phyloP scores from a whole-genome alignment of 164 flowering plant genomes.

The Cinnamomum chago region DNA sequence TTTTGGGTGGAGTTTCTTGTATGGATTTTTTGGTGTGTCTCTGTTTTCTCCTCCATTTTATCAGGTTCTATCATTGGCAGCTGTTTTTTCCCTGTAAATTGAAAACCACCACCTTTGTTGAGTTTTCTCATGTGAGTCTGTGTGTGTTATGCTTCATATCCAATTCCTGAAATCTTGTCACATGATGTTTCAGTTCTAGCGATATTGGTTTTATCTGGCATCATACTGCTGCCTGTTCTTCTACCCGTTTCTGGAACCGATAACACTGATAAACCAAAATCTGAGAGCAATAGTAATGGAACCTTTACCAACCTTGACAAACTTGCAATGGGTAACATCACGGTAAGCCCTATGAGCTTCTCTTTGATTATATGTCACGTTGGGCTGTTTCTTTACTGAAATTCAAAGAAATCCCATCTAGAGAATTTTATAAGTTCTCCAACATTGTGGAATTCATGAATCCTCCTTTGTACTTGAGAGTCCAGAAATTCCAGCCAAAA shows the following conservation, averaged over 20 bases:
- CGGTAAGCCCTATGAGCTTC: slow-evolving; percentile 32
- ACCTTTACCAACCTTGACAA: slow-evolving; percentile 66
- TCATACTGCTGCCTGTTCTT: slow-evolving; percentile 72
- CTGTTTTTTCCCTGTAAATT: background rate
- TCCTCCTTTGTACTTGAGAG: no score
- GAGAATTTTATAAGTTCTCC: background rate
- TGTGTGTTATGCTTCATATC: background rate
- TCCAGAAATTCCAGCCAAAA: no score
- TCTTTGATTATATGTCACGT: background rate
- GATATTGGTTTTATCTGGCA: slow-evolving; percentile 57
- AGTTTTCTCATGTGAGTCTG: background rate
- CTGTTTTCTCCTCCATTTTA: background rate
- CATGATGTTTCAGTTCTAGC: slow-evolving; percentile 54
- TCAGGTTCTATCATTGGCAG: background rate
- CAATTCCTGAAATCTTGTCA: background rate
- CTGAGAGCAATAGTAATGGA: slow-evolving; percentile 36
- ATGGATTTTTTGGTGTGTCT: no score
- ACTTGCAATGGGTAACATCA: slow-evolving; percentile 69
- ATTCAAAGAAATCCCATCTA: background rate
- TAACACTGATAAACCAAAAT: slow-evolving; percentile 8
- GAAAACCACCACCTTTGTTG: background rate
- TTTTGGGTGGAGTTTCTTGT: no score
- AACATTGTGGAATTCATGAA: background rate
- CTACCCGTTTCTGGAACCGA: slow-evolving; percentile 76
- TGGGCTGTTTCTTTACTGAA: background rate